Percentiles rank a stretch among this genome's conserved stretches.
These are phyloP conservation scores for Eimeria mitis DNA, from an alignment of 169 alveolate species.

Conservation along the genomic window DNA sequence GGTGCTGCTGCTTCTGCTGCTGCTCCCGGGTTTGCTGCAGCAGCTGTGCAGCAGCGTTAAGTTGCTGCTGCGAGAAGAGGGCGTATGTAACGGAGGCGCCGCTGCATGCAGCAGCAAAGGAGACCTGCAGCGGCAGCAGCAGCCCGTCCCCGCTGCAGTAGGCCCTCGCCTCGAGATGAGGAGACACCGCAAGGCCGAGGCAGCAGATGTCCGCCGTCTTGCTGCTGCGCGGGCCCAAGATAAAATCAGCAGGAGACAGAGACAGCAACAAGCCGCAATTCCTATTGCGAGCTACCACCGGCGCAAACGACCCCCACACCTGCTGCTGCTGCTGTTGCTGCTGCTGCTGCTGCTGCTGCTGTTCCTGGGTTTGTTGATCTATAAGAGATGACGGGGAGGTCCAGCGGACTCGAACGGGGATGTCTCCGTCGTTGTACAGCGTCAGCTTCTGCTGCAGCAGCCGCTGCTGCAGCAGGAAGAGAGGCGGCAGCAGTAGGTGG, in stretches of 20 bases:
- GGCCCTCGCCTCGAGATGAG: slow-evolving; percentile 15
- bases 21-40: not conserved
- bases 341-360: slow-evolving; percentile 5
- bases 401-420: slow-evolving; percentile 16
- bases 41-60: slow-evolving; percentile 20
- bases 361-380: not conserved
- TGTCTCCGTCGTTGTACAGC: slow-evolving; percentile 40
- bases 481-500: slow-evolving; percentile 41
- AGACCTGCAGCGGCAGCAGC: slow-evolving; percentile 54
- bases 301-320: not conserved
- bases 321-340: slow-evolving; percentile 9
- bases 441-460: slow-evolving; percentile 46
- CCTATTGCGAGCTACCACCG: not conserved
- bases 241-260: slow-evolving; percentile 15
- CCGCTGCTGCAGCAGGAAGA: slow-evolving; percentile 26
- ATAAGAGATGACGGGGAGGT: not conserved
- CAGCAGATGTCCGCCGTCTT: slow-evolving; percentile 1
- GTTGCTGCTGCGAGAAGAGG: slow-evolving; percentile 46
- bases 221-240: not conserved
- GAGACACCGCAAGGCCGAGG: not conserved
- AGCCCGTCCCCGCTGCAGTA: slow-evolving; percentile 34
- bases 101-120: slow-evolving; percentile 45
- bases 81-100: slow-evolving; percentile 39
- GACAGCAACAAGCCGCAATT: slow-evolving; percentile 33
- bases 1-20: not conserved